phyloP scores from a whole-genome alignment of 768 basidiomycete species.

The Boletus reticulatus region DNA sequence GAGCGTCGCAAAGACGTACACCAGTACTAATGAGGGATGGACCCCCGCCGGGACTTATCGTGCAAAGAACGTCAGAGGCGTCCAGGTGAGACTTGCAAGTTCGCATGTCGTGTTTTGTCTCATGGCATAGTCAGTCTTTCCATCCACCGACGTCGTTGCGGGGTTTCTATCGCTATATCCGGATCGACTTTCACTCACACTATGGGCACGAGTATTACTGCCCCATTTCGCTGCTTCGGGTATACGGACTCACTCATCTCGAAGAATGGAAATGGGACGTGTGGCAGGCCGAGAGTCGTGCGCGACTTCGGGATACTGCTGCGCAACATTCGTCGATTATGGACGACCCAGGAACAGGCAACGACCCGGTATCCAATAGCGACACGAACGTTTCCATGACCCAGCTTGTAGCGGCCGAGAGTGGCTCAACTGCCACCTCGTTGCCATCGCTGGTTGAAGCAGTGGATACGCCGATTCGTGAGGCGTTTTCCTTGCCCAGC shows the following conservation, averaged over 20 bases:
- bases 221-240: slow-evolving; percentile 87
- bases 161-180: slow-evolving; percentile 91
- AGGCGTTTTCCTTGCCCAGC: background rate
- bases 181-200: slow-evolving; percentile 90
- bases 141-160: slow-evolving; percentile 69
- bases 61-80: slow-evolving; percentile 88
- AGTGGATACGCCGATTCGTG: background rate
- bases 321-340: slow-evolving; percentile 14
- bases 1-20: slow-evolving; percentile 82
- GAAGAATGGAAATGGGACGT: slow-evolving; percentile 94
- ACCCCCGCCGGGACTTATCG: slow-evolving; percentile 71
- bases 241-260: slow-evolving; percentile 94
- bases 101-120: background rate
- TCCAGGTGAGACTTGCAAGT: slow-evolving; percentile 63
- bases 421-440: background rate
- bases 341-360: slow-evolving; percentile 18
- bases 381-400: slow-evolving; percentile 3
- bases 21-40: slow-evolving; percentile 61
- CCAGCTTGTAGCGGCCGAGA: background rate
- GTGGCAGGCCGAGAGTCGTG: slow-evolving; percentile 71
- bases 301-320: slow-evolving; percentile 37
- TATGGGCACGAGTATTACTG: slow-evolving; percentile 97
- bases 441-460: background rate
- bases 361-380: slow-evolving; percentile 1
- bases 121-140: slow-evolving; percentile 53